These are phyloP conservation scores for Metschnikowia aberdeeniae DNA, from an alignment of 805 yeast genomes.

Conservation along the genomic window DNA sequence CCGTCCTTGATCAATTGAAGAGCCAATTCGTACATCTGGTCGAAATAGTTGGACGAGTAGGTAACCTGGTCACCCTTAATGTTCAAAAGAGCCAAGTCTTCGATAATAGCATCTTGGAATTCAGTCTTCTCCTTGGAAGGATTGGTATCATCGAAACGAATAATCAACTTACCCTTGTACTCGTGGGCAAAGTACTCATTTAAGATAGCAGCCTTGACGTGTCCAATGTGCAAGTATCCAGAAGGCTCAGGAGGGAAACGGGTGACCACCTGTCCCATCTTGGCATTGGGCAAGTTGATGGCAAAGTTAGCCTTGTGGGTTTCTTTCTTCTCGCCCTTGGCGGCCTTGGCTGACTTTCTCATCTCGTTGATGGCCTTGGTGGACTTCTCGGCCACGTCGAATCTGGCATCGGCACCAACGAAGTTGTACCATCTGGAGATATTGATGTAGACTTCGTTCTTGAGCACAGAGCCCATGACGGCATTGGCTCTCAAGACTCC, in stretches of 20 bases:
- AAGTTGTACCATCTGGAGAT: slow-evolving; percentile 90
- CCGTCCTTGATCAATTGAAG: slow-evolving; percentile 89
- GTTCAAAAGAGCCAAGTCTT: slow-evolving; percentile 86
- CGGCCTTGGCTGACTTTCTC: slow-evolving; percentile 59
- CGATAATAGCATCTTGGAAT: slow-evolving; percentile 89
- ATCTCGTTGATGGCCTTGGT: slow-evolving; percentile 67
- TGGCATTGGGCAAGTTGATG: slow-evolving; percentile 88
- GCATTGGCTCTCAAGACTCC: slow-evolving; percentile 92
- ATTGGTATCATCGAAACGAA: slow-evolving; percentile 97
- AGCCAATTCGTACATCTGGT: slow-evolving; percentile 84
- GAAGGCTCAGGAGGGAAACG: slow-evolving; percentile 99
- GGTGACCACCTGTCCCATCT: slow-evolving; percentile 92
- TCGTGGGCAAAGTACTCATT: slow-evolving; percentile 95
- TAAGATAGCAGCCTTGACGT: slow-evolving; percentile 95
- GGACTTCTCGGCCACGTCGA: slow-evolving; percentile 65
- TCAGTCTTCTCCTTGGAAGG: slow-evolving; percentile 96
- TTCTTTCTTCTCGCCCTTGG: slow-evolving; percentile 66
- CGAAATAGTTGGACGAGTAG: slow-evolving; percentile 91
- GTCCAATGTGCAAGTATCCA: slow-evolving; percentile 98
- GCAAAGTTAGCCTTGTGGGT: slow-evolving; percentile 92
- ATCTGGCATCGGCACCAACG: slow-evolving; percentile 55
- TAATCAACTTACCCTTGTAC: slow-evolving; percentile 93
- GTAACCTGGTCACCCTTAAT: slow-evolving; percentile 88
- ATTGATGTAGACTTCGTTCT: slow-evolving; percentile 78
- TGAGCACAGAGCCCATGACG: slow-evolving; percentile 85